A percentile compares a stretch with the other conserved stretches of the same genome.
These are phyloP conservation scores for Ceratonia siliqua DNA, from an alignment of 306 rosid species.

Conservation along the genomic window DNA sequence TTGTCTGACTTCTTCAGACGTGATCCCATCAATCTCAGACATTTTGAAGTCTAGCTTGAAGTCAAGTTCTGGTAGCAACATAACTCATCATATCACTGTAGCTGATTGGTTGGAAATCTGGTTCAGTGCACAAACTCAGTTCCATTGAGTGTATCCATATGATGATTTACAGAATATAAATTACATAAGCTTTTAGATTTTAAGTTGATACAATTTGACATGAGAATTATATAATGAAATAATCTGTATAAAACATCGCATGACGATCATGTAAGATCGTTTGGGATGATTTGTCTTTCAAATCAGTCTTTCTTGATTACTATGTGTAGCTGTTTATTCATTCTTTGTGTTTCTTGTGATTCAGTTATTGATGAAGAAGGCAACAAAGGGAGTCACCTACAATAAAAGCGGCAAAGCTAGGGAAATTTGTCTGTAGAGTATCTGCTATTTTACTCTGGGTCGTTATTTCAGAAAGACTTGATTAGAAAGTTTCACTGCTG, in stretches of 20 bases:
- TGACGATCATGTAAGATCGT: not conserved
- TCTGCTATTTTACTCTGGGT: not conserved
- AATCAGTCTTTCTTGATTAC: not conserved
- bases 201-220: not conserved
- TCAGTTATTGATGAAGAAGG: slow-evolving; percentile 29
- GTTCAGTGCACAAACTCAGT: not conserved
- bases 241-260: not conserved
- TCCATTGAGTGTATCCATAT: not conserved
- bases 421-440: slow-evolving; percentile 21
- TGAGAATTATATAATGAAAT: not conserved
- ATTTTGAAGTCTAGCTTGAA: not conserved
- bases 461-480: not conserved
- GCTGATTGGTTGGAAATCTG: not conserved
- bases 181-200: not conserved
- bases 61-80: not conserved
- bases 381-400: slow-evolving; percentile 25
- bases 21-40: not conserved
- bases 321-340: not conserved
- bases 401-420: slow-evolving; percentile 36
- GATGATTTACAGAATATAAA: slow-evolving; percentile 4
- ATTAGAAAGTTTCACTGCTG: not conserved
- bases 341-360: not conserved
- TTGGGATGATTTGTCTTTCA: not conserved
- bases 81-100: not conserved
- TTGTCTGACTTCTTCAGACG: not conserved